These are phyloP conservation scores for Abelmoschus esculentus DNA, from an alignment of 345 rosid species.

Conservation along the genomic window DNA sequence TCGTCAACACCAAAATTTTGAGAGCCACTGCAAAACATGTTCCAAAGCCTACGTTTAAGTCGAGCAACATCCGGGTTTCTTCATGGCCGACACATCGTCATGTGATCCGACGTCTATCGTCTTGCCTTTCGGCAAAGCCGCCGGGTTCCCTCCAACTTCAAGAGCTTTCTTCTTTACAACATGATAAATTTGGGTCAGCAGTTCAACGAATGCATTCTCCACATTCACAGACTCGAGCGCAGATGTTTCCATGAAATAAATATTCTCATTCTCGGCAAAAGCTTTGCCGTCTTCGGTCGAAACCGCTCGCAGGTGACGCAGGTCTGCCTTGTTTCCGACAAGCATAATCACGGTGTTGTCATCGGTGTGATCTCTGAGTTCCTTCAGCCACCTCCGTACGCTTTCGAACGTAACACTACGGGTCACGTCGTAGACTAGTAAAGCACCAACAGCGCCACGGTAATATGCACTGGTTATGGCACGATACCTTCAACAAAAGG, in stretches of 20 bases:
- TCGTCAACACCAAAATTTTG: slow-evolving; percentile 12
- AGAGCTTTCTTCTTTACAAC: slow-evolving; percentile 77
- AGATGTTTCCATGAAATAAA: slow-evolving; percentile 82
- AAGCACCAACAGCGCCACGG: slow-evolving; percentile 82
- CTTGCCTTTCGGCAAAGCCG: slow-evolving; percentile 78
- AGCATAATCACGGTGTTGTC: slow-evolving; percentile 83
- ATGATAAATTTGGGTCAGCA: slow-evolving; percentile 60
- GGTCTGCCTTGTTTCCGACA: slow-evolving; percentile 84
- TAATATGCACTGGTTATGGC: slow-evolving; percentile 89
- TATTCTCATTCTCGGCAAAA: slow-evolving; percentile 65
- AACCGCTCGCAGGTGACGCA: slow-evolving; percentile 79
- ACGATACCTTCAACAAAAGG: slow-evolving; percentile 37
- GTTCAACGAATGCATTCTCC: slow-evolving; percentile 78
- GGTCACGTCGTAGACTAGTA: slow-evolving; percentile 74
- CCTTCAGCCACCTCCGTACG: slow-evolving; percentile 82
- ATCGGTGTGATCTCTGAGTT: slow-evolving; percentile 78
- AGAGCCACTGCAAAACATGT: no score
- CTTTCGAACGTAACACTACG: slow-evolving; percentile 78
- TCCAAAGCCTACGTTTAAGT: slow-evolving; percentile 21
- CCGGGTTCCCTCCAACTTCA: slow-evolving; percentile 66
- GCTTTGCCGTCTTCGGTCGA: slow-evolving; percentile 52
- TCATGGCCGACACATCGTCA: slow-evolving; percentile 79
- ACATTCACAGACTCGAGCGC: slow-evolving; percentile 79
- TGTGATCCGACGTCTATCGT: slow-evolving; percentile 51
- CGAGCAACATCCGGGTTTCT: slow-evolving; percentile 74